A percentile compares a stretch with the other conserved stretches of the same genome.
Conservation (phyloP, 495 filamentous ascomycete genomes). For the Pseudomonodictys pantanalensis region DNA sequence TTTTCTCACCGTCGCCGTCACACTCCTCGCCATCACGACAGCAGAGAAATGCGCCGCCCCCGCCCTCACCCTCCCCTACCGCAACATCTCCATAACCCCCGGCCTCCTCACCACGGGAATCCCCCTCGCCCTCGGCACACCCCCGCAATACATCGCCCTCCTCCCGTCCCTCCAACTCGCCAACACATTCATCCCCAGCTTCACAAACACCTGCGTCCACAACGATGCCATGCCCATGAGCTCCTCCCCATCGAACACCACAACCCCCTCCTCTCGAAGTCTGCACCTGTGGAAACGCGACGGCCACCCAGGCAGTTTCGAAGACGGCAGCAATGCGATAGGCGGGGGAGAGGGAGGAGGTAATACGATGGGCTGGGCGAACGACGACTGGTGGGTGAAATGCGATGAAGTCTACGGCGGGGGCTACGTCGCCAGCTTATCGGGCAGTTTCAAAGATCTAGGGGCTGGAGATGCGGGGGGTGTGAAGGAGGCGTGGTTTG, state of each 20-base stretch:
- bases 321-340: not conserved
- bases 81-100: not conserved
- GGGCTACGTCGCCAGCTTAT: not conserved
- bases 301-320: not conserved
- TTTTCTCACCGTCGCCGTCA: not conserved
- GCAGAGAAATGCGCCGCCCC: slow-evolving; percentile 7
- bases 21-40: not conserved
- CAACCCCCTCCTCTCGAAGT: too few relatives aligned
- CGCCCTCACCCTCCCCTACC: slow-evolving; percentile 3
- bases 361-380: not conserved
- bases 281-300: not conserved
- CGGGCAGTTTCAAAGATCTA: not conserved
- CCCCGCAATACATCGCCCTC: slow-evolving; percentile 6
- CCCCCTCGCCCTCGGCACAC: not conserved
- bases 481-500: not conserved
- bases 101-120: slow-evolving; percentile 2
- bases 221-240: not conserved
- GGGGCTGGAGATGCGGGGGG: not conserved
- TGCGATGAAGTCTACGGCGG: slow-evolving; percentile 4
- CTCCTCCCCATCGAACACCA: not conserved
- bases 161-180: slow-evolving; percentile 2
- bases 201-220: slow-evolving; percentile 7
- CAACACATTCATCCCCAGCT: slow-evolving; percentile 10
- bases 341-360: not conserved
- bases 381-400: slow-evolving; percentile 1